phyloP scores from a whole-genome alignment of 768 basidiomycete species.

The Rhodotorula graminis region DNA sequence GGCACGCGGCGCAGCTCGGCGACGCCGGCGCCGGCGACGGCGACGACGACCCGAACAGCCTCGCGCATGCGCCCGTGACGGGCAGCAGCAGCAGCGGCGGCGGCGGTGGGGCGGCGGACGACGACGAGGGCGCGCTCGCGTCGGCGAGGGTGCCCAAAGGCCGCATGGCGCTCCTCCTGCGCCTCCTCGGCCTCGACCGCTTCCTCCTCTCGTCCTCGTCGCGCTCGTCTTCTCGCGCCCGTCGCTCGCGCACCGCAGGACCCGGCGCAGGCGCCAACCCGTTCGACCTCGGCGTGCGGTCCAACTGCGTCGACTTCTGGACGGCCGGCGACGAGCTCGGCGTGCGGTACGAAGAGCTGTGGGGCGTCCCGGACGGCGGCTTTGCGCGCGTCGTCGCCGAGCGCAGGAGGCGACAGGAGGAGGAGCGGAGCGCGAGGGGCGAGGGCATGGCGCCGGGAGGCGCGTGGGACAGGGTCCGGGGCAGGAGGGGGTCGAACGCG shows the following conservation, averaged over 20 bases:
- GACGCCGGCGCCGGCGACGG: not conserved
- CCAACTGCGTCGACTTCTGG: slow-evolving; percentile 94
- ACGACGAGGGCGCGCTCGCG: slow-evolving; percentile 12
- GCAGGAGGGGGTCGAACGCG: not conserved
- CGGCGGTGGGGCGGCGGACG: not conserved
- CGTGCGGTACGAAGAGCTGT: slow-evolving; percentile 62
- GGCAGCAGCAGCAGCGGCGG: no score
- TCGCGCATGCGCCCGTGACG: slow-evolving; percentile 12
- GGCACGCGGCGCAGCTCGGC: not conserved
- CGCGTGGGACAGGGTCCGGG: not conserved
- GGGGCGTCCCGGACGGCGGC: slow-evolving; percentile 44
- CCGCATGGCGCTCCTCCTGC: slow-evolving; percentile 68
- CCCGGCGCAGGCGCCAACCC: slow-evolving; percentile 75
- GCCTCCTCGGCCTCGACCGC: slow-evolving; percentile 84
- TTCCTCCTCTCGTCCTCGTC: slow-evolving; percentile 53
- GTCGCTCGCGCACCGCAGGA: not conserved
- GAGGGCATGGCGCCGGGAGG: not conserved
- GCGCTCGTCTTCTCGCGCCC: not conserved
- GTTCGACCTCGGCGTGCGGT: slow-evolving; percentile 73
- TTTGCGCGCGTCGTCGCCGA: slow-evolving; percentile 50
- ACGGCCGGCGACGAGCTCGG: slow-evolving; percentile 73
- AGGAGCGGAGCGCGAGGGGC: slow-evolving; percentile 1
- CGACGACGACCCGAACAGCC: slow-evolving; percentile 45
- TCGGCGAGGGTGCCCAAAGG: slow-evolving; percentile 1
- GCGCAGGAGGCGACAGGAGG: slow-evolving; percentile 52